phyloP scores from a whole-genome alignment of 2,329 filamentous ascomycete genomes.

The Tolypocladium capitatum region DNA sequence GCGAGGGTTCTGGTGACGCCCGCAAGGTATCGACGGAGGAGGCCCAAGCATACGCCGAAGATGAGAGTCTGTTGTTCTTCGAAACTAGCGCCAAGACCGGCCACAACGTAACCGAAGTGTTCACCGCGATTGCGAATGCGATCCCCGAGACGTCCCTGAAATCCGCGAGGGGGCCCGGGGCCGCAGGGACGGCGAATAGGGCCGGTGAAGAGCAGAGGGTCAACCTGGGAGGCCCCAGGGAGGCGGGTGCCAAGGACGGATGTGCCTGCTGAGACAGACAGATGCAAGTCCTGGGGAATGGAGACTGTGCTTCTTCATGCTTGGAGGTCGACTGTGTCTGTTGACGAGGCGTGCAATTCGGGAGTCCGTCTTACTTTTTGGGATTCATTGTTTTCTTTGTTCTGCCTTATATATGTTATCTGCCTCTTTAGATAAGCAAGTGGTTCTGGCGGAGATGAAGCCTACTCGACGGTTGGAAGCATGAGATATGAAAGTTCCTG shows the following conservation, averaged over 20 bases:
- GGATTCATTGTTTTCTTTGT: conserved; percentile 7
- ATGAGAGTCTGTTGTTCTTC: conserved; percentile 89
- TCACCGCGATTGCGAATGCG: conserved; percentile 94
- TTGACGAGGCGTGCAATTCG: conserved; percentile 8
- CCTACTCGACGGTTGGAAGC: background rate
- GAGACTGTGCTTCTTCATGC: background rate
- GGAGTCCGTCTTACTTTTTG: conserved; percentile 7
- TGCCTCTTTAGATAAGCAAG: conserved; percentile 3
- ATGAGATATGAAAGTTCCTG: background rate
- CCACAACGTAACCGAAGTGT: conserved; percentile 86
- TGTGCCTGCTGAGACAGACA: conserved; percentile 60
- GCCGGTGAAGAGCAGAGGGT: conserved; percentile 61
- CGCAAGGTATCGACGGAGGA: conserved; percentile 85
- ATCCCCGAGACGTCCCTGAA: conserved; percentile 96
- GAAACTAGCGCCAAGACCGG: conserved; percentile 97
- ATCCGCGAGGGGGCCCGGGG: conserved; percentile 63
- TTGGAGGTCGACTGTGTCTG: conserved; percentile 5
- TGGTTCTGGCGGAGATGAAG: background rate
- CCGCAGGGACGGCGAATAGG: conserved; percentile 45
- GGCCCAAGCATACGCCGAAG: conserved; percentile 85
- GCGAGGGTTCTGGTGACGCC: conserved; percentile 55
- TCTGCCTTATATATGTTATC: conserved; percentile 4
- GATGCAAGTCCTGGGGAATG: background rate
- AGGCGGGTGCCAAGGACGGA: conserved; percentile 71
- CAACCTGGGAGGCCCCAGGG: conserved; percentile 62